These are phyloP conservation scores for Echria macrotheca DNA, from an alignment of 495 filamentous ascomycete species.

Conservation along the genomic window DNA sequence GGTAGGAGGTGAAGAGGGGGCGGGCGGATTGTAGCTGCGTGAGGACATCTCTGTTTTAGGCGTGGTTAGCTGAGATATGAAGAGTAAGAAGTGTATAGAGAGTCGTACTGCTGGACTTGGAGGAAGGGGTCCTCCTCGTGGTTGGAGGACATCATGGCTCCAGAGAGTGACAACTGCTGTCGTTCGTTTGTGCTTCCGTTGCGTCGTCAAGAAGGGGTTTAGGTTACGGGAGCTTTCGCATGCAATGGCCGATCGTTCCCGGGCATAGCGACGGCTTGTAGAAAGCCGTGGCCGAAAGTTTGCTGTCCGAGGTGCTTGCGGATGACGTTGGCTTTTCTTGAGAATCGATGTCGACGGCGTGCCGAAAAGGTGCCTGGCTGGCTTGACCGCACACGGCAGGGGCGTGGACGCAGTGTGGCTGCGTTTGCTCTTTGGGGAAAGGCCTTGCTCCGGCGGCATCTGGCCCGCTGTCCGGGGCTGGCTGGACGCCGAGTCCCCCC, in stretches of 20 bases:
- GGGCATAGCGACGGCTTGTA: constrained; percentile 11
- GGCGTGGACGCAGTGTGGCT: too few relatives aligned
- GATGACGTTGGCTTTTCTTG: too few relatives aligned
- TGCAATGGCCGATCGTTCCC: constrained; percentile 1
- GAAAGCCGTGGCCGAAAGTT: too few relatives aligned
- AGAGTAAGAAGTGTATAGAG: background rate
- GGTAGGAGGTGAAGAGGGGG: constrained; percentile 86
- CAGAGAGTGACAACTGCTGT: background rate
- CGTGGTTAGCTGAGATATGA: background rate
- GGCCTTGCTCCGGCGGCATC: too few relatives aligned
- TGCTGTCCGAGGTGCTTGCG: too few relatives aligned
- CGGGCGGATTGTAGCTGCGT: constrained; percentile 71
- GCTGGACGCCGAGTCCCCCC: too few relatives aligned
- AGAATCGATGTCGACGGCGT: too few relatives aligned
- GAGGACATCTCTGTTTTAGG: constrained; percentile 67
- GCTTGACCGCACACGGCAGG: too few relatives aligned
- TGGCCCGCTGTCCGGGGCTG: too few relatives aligned
- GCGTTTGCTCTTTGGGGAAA: too few relatives aligned
- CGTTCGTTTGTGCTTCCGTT: background rate
- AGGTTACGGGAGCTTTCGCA: constrained; percentile 5
- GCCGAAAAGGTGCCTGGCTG: too few relatives aligned
- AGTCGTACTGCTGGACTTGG: constrained; percentile 76
- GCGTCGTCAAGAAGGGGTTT: background rate
- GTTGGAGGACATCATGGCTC: constrained; percentile 62
- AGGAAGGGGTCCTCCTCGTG: constrained; percentile 84